Base-by-base conservation (phyloP, 768 basidiomycete species). In the Russula griseocarnosa region DNA sequence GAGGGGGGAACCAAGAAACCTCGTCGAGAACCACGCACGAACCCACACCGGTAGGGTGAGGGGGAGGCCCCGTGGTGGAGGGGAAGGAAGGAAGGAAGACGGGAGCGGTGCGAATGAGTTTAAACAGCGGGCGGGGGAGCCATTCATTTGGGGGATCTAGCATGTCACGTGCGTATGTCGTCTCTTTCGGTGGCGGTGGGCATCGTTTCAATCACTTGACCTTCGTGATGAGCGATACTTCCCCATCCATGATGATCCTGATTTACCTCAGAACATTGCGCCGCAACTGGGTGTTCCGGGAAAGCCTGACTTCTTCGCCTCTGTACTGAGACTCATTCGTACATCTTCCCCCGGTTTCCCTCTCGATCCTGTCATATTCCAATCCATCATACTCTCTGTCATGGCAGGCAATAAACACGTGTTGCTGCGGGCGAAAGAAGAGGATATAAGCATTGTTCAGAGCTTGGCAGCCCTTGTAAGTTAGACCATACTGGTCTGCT, bases 371-470 rank as follows among this genome's bases (percentile, higher is more conserved):
- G 80, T 83, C 57, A 79, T 89, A 47, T 73, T 90, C 24, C 86
- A 86, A 71, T 83, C 86, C 24, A 74, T 90, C 18, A 79, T 90
- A 34, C 79, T 86, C 4, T 87, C 82, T 71, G 76, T 90, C 53
- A 75, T 87, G 40, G 79, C 87, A 3, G 82, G 83, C 1, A 77
- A 85, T 68, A 84, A 81, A 66, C 79, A 89, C 71, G 74, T 91
- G 32, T 78, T 92, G 60, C 75, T 92, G 20, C 79, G 86, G 50
- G 82, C 87, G 1, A 78, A 77, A 13, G 84, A 86, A 66, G 86
- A 88, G 60, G 90, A 91, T 63, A 74, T 90, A 36, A 70, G 77
- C 28, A 71, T 84, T 9, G 83, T 88, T 30, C 79, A 81, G 38
- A 85, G 81, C 69, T 76, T 90, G 40, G 79, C 79, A 14, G 74